Conservation (phyloP, 1,284 basidiomycete genomes). For the Ustilago sp. region DNA sequence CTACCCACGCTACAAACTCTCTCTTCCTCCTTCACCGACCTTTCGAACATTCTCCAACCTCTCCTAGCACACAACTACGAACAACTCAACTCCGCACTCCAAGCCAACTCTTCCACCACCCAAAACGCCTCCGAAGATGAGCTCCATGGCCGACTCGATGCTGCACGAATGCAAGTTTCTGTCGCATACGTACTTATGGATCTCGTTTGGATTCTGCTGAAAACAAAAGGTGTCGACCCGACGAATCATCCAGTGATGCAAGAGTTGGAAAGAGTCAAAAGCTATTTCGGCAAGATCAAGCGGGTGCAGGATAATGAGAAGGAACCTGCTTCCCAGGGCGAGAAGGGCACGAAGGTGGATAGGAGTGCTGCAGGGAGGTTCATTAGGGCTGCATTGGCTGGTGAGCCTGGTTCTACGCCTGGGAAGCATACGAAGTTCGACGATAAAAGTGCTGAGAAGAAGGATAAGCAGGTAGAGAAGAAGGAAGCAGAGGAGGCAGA, state of each 20-base stretch:
- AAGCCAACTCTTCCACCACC: constrained; percentile 17
- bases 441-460: constrained; percentile 19
- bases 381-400: constrained; percentile 44
- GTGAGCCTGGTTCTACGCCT: constrained; percentile 9
- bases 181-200: constrained; percentile 59
- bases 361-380: constrained; percentile 50
- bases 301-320: constrained; percentile 38
- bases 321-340: constrained; percentile 12
- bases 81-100: constrained; percentile 28
- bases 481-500: constrained; percentile 11
- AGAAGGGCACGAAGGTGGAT: constrained; percentile 30
- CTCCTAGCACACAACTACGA: constrained; percentile 37
- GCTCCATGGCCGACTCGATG: constrained; percentile 52
- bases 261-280: constrained; percentile 59
- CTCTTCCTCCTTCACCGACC: constrained; percentile 29
- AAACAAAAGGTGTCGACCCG: constrained; percentile 55
- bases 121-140: constrained; percentile 24
- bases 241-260: constrained; percentile 52
- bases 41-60: constrained; percentile 27
- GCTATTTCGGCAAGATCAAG: constrained; percentile 60
- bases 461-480: constrained; percentile 15
- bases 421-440: constrained; percentile 51
- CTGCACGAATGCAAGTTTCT: constrained; percentile 53
- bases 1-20: constrained; percentile 39
- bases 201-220: constrained; percentile 61